Conservation (phyloP, 495 filamentous ascomycete genomes). For the Sabuloglossum arenarium region DNA sequence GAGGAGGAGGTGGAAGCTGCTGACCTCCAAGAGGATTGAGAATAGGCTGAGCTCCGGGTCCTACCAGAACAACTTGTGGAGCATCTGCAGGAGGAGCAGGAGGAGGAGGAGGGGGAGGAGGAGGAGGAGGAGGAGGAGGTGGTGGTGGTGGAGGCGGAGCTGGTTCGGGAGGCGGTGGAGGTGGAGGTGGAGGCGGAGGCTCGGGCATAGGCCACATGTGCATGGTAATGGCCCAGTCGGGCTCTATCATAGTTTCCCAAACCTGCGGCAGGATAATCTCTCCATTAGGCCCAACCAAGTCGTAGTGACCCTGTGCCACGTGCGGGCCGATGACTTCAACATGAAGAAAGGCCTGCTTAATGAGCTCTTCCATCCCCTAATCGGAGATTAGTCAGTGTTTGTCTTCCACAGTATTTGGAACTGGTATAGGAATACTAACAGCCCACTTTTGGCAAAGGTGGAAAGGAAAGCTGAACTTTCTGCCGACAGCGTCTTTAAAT, state of each 20-base stretch:
- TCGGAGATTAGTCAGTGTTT: not conserved
- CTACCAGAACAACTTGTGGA: constrained; percentile 6
- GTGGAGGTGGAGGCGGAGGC: constrained; percentile 22
- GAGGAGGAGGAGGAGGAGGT: not conserved
- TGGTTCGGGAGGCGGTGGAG: constrained; percentile 3
- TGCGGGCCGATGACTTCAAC: constrained; percentile 66
- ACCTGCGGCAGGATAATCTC: constrained; percentile 76
- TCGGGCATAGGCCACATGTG: constrained; percentile 90
- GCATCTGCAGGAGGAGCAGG: not conserved
- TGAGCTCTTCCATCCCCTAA: constrained; percentile 69
- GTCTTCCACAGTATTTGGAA: not conserved
- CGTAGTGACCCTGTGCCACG: constrained; percentile 69
- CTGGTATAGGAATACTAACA: constrained; percentile 17
- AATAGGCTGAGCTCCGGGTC: not conserved
- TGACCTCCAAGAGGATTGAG: constrained; percentile 2
- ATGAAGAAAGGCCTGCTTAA: constrained; percentile 72
- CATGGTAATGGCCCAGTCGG: constrained; percentile 83
- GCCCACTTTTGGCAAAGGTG: constrained; percentile 44
- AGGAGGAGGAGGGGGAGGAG: not conserved
- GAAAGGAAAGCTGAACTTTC: constrained; percentile 44
- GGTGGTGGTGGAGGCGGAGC: not conserved
- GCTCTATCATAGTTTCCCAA: constrained; percentile 71
- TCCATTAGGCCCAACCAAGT: constrained; percentile 61
- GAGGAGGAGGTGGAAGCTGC: too few relatives aligned
- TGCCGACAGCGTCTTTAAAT: constrained; percentile 44